Evolutionary conservation across 306 rosid species (phyloP).

Genomic region (Vigna reflexopilosa): DNA sequence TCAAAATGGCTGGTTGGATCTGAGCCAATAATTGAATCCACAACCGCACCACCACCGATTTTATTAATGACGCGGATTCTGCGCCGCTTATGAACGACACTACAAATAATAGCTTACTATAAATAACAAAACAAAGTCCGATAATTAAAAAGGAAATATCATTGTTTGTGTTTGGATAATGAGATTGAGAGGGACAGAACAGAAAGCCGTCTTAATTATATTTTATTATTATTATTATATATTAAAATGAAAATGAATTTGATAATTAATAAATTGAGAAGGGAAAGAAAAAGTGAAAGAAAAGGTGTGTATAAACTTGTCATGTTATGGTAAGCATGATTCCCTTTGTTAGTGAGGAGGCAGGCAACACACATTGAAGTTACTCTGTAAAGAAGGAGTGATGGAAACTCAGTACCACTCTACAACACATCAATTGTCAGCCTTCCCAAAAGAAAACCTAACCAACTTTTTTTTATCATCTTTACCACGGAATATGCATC

Average conservation of each 20-base stretch:
- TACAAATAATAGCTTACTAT: neutral
- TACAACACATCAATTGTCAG: neutral
- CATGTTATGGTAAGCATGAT: conserved; percentile 36
- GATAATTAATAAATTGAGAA: no score
- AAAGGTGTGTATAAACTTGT: conserved; percentile 49
- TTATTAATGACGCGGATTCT: neutral
- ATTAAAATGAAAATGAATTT: no score
- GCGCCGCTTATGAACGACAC: neutral
- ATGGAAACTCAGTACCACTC: neutral
- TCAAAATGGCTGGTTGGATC: neutral
- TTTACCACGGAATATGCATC: no score
- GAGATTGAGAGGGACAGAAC: neutral
- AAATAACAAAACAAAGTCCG: neutral
- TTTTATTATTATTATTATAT: no score
- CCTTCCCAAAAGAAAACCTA: no score
- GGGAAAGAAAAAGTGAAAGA: conserved; percentile 49
- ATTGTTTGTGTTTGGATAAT: conserved; percentile 16
- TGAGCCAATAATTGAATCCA: conserved; percentile 4
- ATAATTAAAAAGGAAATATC: neutral
- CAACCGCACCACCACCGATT: conserved; percentile 10
- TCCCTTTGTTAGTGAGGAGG: conserved; percentile 36
- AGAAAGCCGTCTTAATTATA: no score
- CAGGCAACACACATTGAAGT: conserved; percentile 30
- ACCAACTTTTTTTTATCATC: no score
- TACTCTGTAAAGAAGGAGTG: neutral